Evolutionary conservation across 768 basidiomycete genomes (phyloP), one percentile per base, ranked within the genome.

Genomic region (Termitomyces titanicus): DNA sequence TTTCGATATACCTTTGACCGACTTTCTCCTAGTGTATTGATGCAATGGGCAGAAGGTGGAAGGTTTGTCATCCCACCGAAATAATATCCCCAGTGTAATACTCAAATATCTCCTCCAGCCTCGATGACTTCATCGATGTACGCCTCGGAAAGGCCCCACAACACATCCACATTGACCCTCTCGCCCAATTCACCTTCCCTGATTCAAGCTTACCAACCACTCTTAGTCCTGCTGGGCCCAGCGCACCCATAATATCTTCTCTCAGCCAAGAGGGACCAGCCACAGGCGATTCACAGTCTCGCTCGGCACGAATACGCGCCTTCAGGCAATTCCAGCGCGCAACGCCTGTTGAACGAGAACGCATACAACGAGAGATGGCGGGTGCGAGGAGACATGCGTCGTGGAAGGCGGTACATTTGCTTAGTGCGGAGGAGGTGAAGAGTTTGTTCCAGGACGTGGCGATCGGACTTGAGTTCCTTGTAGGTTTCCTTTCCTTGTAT

Each of bases 31-130:
- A 93, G 91, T 61, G 84, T 94, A 10, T 73, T 94, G 22, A 94
- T 94, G 93, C 90, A 94, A 74, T 94, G 89, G 89, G 92, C 92
- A 0, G 91, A 94, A 76, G 90, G 87, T 7, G 92, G 92, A 59
- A 84, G 82, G 81, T 79, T 52, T 43, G 54, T 11, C 20, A 20
- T 40, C 22, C 15, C n/a, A 6, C 50, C 29, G 6, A 6, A 39
- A 29, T n/a, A n/a, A 18, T 27, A 25, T 29, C 43, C 52, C 13
- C 33, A 33, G 15, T 12, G n/a, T 35, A 49, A 20, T 51, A 25
- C 40, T 57, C n/a, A 39, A 11, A 27, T 18, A 39, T 55, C 25
- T 7, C 50, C 11, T n/a, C n/a, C 54, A 89, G 87, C 63, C 74
- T 92, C 27, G 92, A 94, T 61, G 91, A 93, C 67, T 86, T 92